Conservation (phyloP, 495 filamentous ascomycete genomes). For the Hypoxylon subgilvum region DNA sequence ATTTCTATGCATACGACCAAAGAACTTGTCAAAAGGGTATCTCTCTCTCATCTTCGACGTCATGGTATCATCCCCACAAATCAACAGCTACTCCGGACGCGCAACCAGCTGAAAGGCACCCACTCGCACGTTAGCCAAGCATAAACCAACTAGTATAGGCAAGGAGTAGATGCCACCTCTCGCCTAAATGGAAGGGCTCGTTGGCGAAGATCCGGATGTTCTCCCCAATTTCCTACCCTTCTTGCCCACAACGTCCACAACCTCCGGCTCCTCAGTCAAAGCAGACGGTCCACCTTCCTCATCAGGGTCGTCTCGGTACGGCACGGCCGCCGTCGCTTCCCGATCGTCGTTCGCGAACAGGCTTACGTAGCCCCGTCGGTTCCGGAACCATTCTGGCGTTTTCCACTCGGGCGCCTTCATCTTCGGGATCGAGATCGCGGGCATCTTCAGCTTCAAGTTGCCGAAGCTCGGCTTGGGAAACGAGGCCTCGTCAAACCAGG, state of each 20-base stretch:
- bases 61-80: constrained; percentile 8
- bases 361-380: constrained; percentile 22
- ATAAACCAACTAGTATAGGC: not conserved
- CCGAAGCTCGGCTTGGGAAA: constrained; percentile 25
- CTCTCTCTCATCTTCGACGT: constrained; percentile 5
- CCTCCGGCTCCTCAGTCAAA: constrained; percentile 20
- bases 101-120: too few species aligned
- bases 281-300: constrained; percentile 27
- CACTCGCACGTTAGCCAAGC: not conserved
- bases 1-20: not conserved
- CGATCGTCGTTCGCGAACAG: constrained; percentile 41
- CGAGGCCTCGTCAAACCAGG: constrained; percentile 46
- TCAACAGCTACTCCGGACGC: not conserved
- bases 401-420: constrained; percentile 38
- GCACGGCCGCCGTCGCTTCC: constrained; percentile 9
- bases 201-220: constrained; percentile 24
- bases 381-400: constrained; percentile 40
- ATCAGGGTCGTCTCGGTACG: constrained; percentile 34
- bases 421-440: constrained; percentile 27
- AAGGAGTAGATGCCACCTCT: not conserved
- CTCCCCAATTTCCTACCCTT: constrained; percentile 19
- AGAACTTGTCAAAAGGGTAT: constrained; percentile 23
- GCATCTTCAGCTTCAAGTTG: constrained; percentile 26
- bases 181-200: not conserved
- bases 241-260: constrained; percentile 32